phyloP scores from a whole-genome alignment of 306 rosid genomes.

The Medicago ruthenica region DNA sequence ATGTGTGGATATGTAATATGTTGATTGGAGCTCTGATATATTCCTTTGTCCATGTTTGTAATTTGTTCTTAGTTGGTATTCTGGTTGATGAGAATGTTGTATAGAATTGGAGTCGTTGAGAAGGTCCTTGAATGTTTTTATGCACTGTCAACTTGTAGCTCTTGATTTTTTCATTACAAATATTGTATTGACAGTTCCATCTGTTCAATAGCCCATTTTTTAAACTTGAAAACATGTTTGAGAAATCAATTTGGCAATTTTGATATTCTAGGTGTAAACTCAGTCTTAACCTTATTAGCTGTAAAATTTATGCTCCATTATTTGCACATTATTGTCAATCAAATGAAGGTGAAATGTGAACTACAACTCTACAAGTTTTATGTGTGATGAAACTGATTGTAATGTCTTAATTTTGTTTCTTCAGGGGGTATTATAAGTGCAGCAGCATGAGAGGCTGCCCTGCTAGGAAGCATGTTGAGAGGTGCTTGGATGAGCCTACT shows the following conservation, averaged over 20 bases:
- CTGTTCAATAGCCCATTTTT: conserved; percentile 4
- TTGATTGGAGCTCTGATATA: background rate
- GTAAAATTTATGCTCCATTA: background rate
- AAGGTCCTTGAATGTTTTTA: background rate
- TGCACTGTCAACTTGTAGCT: conserved; percentile 19
- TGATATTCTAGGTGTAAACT: conserved; percentile 23
- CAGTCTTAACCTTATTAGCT: background rate
- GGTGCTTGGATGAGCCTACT: conserved; percentile 93
- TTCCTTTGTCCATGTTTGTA: conserved; percentile 1
- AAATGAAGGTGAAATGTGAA: conserved; percentile 15
- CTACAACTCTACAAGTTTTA: background rate
- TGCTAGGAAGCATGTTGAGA: conserved; percentile 98
- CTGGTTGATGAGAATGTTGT: background rate
- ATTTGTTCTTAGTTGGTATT: conserved; percentile 28
- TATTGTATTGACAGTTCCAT: conserved; percentile 15
- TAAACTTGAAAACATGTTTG: conserved; percentile 29
- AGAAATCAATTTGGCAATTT: conserved; percentile 19
- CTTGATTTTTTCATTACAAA: conserved; percentile 25
- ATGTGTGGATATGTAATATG: background rate
- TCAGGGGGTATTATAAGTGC: conserved; percentile 98
- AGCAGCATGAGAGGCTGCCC: conserved; percentile 99
- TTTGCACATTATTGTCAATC: conserved; percentile 8
- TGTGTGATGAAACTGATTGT: conserved; percentile 35
- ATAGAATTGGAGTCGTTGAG: conserved; percentile 9
- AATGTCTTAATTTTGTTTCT: conserved; percentile 25